phyloP scores from a whole-genome alignment of 441 rosid genomes.

The Gossypium lobatum region DNA sequence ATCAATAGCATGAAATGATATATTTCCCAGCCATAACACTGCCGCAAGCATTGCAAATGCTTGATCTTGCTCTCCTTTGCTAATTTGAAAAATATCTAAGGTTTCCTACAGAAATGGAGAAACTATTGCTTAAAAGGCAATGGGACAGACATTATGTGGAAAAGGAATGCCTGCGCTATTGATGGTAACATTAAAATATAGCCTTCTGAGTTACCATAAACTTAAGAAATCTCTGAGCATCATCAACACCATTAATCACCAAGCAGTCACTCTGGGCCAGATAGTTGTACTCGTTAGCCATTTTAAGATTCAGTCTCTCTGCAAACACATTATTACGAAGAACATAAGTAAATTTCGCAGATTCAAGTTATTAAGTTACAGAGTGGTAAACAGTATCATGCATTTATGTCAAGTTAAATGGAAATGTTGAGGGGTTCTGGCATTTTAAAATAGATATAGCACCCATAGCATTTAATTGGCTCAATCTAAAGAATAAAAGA shows the following conservation, averaged over 20 bases:
- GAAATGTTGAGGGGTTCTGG: not conserved
- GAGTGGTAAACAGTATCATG: not conserved
- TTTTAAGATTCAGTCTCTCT: conserved; percentile 76
- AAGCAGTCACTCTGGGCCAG: conserved; percentile 85
- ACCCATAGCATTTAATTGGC: not conserved
- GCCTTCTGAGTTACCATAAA: conserved; percentile 52
- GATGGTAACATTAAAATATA: conserved; percentile 6
- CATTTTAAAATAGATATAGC: not conserved
- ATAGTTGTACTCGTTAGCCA: conserved; percentile 72
- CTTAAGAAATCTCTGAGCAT: conserved; percentile 55
- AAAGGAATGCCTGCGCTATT: not conserved
- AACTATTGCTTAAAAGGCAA: conserved; percentile 11
- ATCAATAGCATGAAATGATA: conserved; percentile 68
- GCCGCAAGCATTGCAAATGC: conserved; percentile 78
- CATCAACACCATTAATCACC: conserved; percentile 67
- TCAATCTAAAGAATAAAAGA: not conserved
- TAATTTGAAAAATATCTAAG: conserved; percentile 57
- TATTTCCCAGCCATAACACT: conserved; percentile 84
- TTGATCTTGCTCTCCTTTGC: conserved; percentile 69
- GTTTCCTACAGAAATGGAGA: conserved; percentile 57
- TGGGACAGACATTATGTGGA: conserved; percentile 7
- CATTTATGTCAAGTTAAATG: conserved; percentile 1
- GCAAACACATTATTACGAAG: conserved; percentile 23
- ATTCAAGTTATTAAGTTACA: conserved; percentile 6
- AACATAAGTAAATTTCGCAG: conserved; percentile 6